Evolutionary conservation across 352 stramenopile genomes (phyloP).

Genomic region (Globisporangium rhizosaccharum): DNA sequence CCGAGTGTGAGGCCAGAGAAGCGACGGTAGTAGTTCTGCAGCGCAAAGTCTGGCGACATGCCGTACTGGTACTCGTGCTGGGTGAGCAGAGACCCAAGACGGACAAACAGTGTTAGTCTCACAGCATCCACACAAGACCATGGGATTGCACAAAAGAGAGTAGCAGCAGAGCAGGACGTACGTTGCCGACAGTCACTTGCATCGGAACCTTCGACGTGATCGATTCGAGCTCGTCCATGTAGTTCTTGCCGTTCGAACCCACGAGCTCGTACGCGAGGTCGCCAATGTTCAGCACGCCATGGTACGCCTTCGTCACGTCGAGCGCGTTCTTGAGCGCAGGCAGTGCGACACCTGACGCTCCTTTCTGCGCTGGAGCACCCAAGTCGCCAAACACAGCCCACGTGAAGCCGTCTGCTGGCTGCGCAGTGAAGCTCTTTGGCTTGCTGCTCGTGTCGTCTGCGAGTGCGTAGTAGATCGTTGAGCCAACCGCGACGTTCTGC

Average conservation of each 20-base stretch:
- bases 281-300: slow-evolving; percentile 66
- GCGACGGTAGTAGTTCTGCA: slow-evolving; percentile 71
- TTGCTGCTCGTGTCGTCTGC: slow-evolving; percentile 13
- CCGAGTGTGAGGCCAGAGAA: slow-evolving; percentile 52
- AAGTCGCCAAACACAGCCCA: slow-evolving; percentile 80
- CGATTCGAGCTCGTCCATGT: slow-evolving; percentile 63
- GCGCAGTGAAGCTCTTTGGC: slow-evolving; percentile 45
- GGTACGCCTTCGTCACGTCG: slow-evolving; percentile 26
- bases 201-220: slow-evolving; percentile 60
- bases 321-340: slow-evolving; percentile 57
- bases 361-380: slow-evolving; percentile 42
- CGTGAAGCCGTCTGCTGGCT: slow-evolving; percentile 31
- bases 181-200: slow-evolving; percentile 72
- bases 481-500: slow-evolving; percentile 31
- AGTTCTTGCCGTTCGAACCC: slow-evolving; percentile 51
- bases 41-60: slow-evolving; percentile 33
- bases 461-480: slow-evolving; percentile 60
- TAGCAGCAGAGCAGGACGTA: slow-evolving; percentile 16
- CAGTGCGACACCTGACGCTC: slow-evolving; percentile 52
- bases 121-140: background rate
- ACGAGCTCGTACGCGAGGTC: slow-evolving; percentile 71
- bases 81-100: slow-evolving; percentile 5
- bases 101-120: slow-evolving; percentile 2
- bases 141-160: background rate
- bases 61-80: slow-evolving; percentile 73